Conservation (phyloP, 1,284 basidiomycete species). For the Fomitopsis betulina region DNA sequence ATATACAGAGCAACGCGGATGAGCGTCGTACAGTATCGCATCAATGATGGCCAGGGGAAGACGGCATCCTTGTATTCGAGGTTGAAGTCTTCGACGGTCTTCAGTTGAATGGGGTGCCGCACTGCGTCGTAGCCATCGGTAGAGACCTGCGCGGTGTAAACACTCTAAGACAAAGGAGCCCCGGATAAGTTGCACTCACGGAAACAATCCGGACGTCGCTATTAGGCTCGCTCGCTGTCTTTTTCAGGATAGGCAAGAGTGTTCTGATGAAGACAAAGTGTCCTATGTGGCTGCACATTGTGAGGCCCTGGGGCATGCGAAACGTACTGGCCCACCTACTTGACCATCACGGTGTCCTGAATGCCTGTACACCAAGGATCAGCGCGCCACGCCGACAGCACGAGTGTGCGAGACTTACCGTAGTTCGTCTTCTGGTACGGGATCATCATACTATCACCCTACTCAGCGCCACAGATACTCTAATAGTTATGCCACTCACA, state of each 20-base stretch:
- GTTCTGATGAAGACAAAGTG: slow-evolving; percentile 39
- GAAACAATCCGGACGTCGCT: slow-evolving; percentile 51
- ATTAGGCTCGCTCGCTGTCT: slow-evolving; percentile 37
- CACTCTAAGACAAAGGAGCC: background rate
- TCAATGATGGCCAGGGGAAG: slow-evolving; percentile 14
- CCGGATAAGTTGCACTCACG: slow-evolving; percentile 27
- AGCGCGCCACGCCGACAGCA: background rate
- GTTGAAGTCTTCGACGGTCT: slow-evolving; percentile 36
- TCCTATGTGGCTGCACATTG: slow-evolving; percentile 3
- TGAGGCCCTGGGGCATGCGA: background rate
- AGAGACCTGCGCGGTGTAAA: slow-evolving; percentile 15
- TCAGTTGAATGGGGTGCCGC: slow-evolving; percentile 25
- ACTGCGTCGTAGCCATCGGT: slow-evolving; percentile 18
- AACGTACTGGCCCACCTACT: slow-evolving; percentile 24
- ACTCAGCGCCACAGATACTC: background rate
- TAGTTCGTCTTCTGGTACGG: slow-evolving; percentile 28
- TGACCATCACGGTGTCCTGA: slow-evolving; percentile 36
- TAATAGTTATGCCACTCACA: slow-evolving; percentile 26
- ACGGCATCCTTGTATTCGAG: slow-evolving; percentile 27
- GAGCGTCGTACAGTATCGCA: slow-evolving; percentile 3
- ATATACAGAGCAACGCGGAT: background rate
- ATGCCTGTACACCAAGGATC: slow-evolving; percentile 25
- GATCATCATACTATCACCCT: slow-evolving; percentile 20
- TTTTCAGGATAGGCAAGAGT: slow-evolving; percentile 43
- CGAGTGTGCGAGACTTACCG: slow-evolving; percentile 22